These are phyloP conservation scores for Eutypa lata DNA, from an alignment of 2,329 filamentous ascomycete species.

Conservation along the genomic window DNA sequence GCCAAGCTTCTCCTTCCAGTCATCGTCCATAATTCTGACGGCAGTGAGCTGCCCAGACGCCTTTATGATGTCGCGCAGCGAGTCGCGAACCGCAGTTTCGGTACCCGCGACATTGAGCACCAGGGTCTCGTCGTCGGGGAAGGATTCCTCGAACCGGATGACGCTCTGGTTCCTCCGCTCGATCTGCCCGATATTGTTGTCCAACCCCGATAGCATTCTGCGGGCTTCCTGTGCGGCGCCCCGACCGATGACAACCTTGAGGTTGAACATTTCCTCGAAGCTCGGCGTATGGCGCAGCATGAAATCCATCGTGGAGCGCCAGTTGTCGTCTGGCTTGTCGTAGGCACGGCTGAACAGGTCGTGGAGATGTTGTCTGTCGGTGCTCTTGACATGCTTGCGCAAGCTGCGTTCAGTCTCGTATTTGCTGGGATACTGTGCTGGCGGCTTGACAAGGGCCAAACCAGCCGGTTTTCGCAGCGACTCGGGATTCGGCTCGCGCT, in stretches of 20 bases:
- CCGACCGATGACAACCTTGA: conserved; percentile 24
- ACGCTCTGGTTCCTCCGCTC: conserved; percentile 19
- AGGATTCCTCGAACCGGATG: conserved; percentile 18
- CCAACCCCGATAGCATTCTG: conserved; percentile 14
- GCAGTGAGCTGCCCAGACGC: conserved; percentile 20
- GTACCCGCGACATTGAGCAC: conserved; percentile 23
- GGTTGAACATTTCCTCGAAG: conserved; percentile 19
- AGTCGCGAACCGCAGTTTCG: conserved; percentile 19
- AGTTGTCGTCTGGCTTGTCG: conserved; percentile 8
- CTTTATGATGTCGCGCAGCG: conserved; percentile 23
- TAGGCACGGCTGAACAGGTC: conserved; percentile 6
- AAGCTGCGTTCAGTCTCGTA: conserved; percentile 10
- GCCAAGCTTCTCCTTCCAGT: conserved; percentile 10
- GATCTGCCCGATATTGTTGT: conserved; percentile 21
- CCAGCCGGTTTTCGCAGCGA: neutral
- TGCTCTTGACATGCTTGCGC: conserved; percentile 16
- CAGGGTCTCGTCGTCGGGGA: conserved; percentile 12
- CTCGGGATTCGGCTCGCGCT: conserved; percentile 3
- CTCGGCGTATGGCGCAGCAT: conserved; percentile 23
- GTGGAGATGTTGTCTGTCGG: conserved; percentile 15
- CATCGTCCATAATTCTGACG: conserved; percentile 18
- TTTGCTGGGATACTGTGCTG: conserved; percentile 11
- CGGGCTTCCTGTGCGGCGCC: conserved; percentile 19
- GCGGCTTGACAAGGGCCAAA: conserved; percentile 11
- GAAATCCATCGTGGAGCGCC: conserved; percentile 18